These are phyloP conservation scores for Pachysandra terminalis DNA, from an alignment of 164 flowering plant genomes.

Conservation along the genomic window DNA sequence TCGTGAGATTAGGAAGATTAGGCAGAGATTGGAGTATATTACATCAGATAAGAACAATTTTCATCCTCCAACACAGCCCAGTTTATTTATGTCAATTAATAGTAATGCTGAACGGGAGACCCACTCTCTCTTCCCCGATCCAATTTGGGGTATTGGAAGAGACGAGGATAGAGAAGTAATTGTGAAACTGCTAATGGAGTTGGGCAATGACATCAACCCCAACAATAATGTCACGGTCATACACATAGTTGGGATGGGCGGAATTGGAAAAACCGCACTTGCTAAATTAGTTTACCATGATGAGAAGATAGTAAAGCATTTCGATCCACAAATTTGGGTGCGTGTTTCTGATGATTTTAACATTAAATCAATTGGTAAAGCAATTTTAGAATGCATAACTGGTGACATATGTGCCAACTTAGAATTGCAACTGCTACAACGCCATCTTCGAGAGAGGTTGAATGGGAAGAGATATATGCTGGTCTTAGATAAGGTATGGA, in stretches of 20 bases:
- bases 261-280: not conserved
- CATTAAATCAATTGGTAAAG: not conserved
- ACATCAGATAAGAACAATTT: too few relatives aligned
- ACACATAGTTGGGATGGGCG: not conserved
- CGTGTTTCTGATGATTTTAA: not conserved
- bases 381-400: not conserved
- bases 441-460: not conserved
- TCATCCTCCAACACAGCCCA: too few relatives aligned
- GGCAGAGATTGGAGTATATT: not conserved
- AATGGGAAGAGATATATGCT: not conserved
- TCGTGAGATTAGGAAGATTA: too few relatives aligned
- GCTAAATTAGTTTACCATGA: not conserved
- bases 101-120: not conserved
- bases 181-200: not conserved
- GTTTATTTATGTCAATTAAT: not conserved
- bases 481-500: conserved; percentile 16
- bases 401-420: not conserved
- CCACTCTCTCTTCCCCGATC: not conserved
- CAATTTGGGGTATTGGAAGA: not conserved
- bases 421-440: not conserved
- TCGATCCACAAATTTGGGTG: not conserved
- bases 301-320: not conserved
- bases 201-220: not conserved
- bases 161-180: not conserved
- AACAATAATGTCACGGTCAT: not conserved